Base-by-base conservation (phyloP, 768 basidiomycete genomes). In the Agaricus sinodeliciosus region DNA sequence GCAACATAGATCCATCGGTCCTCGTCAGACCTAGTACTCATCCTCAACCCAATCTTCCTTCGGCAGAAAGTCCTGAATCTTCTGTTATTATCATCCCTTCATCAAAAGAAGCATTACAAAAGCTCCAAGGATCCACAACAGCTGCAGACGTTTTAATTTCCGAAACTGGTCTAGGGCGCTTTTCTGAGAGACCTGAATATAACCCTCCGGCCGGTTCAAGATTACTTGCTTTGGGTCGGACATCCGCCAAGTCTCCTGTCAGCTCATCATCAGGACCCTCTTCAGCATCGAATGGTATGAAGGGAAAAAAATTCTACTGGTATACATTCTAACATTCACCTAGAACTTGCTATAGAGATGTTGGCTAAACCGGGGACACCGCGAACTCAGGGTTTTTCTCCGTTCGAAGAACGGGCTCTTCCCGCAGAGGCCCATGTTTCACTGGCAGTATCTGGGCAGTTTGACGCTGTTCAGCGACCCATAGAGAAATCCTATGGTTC, bases 181-280 rank as follows among this genome's bases (percentile, higher is more conserved):
- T 58, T 48, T 25, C 63, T 15, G 60, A 56, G 39, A 68, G 67
- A 11, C 49, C 56, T 26, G 42, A 59, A 48, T 77, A 77, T 59
- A 75, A 75, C 49, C 77, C 78, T 16, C 78, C 78, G 18, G 62
- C 69, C 47, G 78, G 78, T 15, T 78, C 79, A 43, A 75, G 78
- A 48, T 63, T 78, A 40, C 70, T 84, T 45, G 71, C 73, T 2
- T 71, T 79, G 37, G 72, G 72, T n/a, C 64, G 72, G 25, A 63
- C 62, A 40, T 58, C 63, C 13, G 64, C 57, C 62, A 77, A 66
- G 57, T 51, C 62, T 18, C 58, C 63, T 49, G 58, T 40, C 25
- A 44, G 43, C 25, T 42, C 42, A 15, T 42, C 43, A 5, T 47
- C 40, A n/a, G 31, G 39, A 43, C 18, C 53, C 27, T 39, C 45